Conservation (phyloP, 202 grass and related monocot species). For the Brachypodium distachyon region DNA sequence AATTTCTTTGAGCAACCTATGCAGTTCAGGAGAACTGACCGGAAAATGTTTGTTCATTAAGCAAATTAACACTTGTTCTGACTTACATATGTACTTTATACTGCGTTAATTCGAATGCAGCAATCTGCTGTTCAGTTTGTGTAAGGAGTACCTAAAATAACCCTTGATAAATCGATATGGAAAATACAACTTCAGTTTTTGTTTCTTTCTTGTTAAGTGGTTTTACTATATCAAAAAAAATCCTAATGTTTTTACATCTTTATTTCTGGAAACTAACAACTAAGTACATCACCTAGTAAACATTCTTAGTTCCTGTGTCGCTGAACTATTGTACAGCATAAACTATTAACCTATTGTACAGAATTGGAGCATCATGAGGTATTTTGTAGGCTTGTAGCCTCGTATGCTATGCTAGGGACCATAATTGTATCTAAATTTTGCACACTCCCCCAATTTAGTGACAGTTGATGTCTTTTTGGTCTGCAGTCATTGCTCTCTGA, state of each 20-base stretch:
- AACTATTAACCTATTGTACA: neutral
- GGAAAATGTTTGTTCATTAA: neutral
- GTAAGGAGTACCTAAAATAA: neutral
- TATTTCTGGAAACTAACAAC: neutral
- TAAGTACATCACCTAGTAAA: neutral
- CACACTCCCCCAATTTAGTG: neutral
- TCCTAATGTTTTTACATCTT: neutral
- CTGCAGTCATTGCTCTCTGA: neutral
- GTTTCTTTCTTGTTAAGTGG: neutral
- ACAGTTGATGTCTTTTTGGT: neutral
- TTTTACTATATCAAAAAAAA: neutral
- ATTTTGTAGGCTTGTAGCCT: neutral
- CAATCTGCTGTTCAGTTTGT: neutral
- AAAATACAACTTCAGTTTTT: neutral
- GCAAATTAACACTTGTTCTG: neutral
- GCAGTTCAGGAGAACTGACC: neutral
- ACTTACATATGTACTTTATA: neutral
- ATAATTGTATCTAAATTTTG: neutral
- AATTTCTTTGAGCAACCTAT: neutral
- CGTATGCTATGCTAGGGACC: neutral
- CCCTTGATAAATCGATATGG: neutral
- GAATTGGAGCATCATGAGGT: neutral
- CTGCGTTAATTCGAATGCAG: neutral
- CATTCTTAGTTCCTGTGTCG: neutral
- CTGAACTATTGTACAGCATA: neutral